Evolutionary conservation across 805 yeast genomes (phyloP).

Genomic region (Blastobotrys americana): DNA sequence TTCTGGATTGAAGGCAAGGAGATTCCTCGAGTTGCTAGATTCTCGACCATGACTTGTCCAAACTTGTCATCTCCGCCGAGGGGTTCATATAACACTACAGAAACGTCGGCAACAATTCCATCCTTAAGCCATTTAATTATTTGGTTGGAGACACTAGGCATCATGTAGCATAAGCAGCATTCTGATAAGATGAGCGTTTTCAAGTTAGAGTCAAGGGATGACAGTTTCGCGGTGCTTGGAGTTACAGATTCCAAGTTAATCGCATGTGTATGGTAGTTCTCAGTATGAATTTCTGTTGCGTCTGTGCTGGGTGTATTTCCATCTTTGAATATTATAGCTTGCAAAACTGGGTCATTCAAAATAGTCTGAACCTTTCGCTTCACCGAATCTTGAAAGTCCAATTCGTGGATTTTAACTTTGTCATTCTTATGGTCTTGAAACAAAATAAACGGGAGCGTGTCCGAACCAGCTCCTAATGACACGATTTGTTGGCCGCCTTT

Average conservation of each 20-base stretch:
- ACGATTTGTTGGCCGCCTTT: constrained; percentile 38
- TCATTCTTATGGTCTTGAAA: constrained; percentile 27
- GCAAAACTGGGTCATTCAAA: constrained; percentile 27
- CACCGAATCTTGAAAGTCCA: constrained; percentile 55
- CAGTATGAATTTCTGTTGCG: constrained; percentile 18
- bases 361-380: constrained; percentile 47
- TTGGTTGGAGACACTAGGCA: constrained; percentile 40
- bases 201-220: constrained; percentile 27
- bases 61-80: constrained; percentile 53
- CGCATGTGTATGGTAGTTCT: constrained; percentile 46
- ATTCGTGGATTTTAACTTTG: constrained; percentile 47
- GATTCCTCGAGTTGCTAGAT: constrained; percentile 55
- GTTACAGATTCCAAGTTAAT: constrained; percentile 44
- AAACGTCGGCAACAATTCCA: constrained; percentile 20
- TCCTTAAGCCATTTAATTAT: constrained; percentile 40
- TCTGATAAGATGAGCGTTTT: constrained; percentile 66
- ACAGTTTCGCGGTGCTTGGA: constrained; percentile 12
- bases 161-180: constrained; percentile 67
- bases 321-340: constrained; percentile 22
- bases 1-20: constrained; percentile 49
- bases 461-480: constrained; percentile 78
- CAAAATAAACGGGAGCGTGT: constrained; percentile 55
- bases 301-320: not conserved
- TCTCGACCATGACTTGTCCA: constrained; percentile 61
- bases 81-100: constrained; percentile 60